Evolutionary conservation across 495 filamentous ascomycete species (phyloP), one percentile per base, ranked within the genome.

Genomic region (Lichenothelia convexa): DNA sequence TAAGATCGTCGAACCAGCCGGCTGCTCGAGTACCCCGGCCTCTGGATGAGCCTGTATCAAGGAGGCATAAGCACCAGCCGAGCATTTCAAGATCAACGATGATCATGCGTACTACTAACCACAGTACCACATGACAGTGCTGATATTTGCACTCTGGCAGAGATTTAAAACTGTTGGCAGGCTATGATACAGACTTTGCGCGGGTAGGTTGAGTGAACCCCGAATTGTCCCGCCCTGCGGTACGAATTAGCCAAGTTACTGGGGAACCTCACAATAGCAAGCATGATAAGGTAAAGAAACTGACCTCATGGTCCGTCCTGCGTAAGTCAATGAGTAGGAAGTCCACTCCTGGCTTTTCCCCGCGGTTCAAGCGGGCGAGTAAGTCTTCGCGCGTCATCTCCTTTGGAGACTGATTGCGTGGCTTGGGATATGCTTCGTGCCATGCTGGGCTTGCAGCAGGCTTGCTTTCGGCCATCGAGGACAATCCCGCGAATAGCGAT

Each of bases 191-290:
- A 82, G 55, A 43, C 61, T 73, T 44, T 82, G 75, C 1, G 75
- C 76, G 1, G 78, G 77, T 3, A 83, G 63, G 47, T 82, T 83
- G 50, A 83, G 57, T 5, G 76, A 77, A 8, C 65, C 64, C 23
- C 54, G 60, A 36, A 83, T 78, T 1, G 74, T 77, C 15, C 78
- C 78, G 19, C 78, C 78, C n/a, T n/a, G n/a, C n/a, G n/a, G n/a
- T n/a, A n/a, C n/a, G n/a, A n/a, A n/a, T n/a, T n/a, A n/a, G n/a
- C n/a, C n/a, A n/a, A n/a, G n/a, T n/a, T n/a, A n/a, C n/a, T n/a
- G n/a, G n/a, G n/a, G n/a, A n/a, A n/a, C n/a, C n/a, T n/a, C n/a
- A n/a, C n/a, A n/a, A n/a, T n/a, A n/a, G n/a, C n/a, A n/a, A n/a
- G n/a, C n/a, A n/a, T n/a, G n/a, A n/a, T n/a, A n/a, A n/a, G n/a